Evolutionary conservation across 352 stramenopile species (phyloP).

Genomic region (Phytophthora gonapodyides): DNA sequence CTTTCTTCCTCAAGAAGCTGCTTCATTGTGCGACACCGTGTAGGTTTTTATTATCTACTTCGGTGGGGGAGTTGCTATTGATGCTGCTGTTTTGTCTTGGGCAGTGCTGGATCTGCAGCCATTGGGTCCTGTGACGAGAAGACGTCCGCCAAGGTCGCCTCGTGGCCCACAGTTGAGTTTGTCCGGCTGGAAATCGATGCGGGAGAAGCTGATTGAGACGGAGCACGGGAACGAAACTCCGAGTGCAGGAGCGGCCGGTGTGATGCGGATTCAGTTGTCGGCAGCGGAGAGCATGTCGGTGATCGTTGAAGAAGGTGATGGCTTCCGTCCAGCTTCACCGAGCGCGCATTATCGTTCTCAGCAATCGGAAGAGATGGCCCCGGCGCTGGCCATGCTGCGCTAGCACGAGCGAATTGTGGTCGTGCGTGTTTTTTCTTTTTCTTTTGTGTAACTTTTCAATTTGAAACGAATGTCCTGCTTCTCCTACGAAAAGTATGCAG

Average conservation of each 20-base stretch:
- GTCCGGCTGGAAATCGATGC: constrained; percentile 41
- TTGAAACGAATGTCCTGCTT: too few species aligned
- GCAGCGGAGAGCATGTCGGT: constrained; percentile 9
- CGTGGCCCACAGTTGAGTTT: constrained; percentile 31
- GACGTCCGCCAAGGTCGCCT: constrained; percentile 8
- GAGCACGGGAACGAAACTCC: constrained; percentile 27
- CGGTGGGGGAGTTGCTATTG: background rate
- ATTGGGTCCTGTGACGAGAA: background rate
- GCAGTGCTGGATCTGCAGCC: constrained; percentile 7
- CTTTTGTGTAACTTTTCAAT: too few species aligned
- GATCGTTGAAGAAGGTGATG: constrained; percentile 31
- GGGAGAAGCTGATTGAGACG: constrained; percentile 38
- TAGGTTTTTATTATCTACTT: constrained; percentile 1
- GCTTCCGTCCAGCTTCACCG: constrained; percentile 24
- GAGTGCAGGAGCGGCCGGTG: constrained; percentile 16
- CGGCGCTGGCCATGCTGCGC: constrained; percentile 22
- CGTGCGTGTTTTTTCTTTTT: too few species aligned
- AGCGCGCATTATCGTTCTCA: constrained; percentile 12
- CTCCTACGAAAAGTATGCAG: too few species aligned
- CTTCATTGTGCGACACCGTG: constrained; percentile 15
- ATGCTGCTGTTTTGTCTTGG: constrained; percentile 4
- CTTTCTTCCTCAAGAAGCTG: constrained; percentile 18
- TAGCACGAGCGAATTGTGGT: background rate
- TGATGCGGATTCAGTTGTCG: constrained; percentile 33
- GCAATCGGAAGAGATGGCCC: constrained; percentile 7